Percentiles rank a stretch among this genome's conserved stretches.
Evolutionary conservation across 352 stramenopile genomes (phyloP).

Genomic region (Phytophthora cactorum): DNA sequence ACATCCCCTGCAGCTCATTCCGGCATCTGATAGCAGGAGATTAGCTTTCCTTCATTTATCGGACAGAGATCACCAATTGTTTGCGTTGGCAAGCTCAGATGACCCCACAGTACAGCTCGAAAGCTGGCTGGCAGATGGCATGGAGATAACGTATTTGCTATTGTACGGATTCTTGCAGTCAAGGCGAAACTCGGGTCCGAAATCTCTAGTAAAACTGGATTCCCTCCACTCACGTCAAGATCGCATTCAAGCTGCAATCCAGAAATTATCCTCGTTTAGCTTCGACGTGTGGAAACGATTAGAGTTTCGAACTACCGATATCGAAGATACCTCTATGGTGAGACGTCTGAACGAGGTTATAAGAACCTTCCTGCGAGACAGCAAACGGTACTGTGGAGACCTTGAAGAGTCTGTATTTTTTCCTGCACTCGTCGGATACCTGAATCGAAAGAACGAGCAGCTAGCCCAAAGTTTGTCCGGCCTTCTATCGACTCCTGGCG

Average conservation of each 20-base stretch:
- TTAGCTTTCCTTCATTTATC: constrained; percentile 23
- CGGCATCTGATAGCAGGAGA: constrained; percentile 25
- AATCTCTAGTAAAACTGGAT: constrained; percentile 24
- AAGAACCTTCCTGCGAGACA: constrained; percentile 14
- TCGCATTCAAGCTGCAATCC: constrained; percentile 23
- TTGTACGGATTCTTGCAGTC: constrained; percentile 29
- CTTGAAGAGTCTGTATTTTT: constrained; percentile 23
- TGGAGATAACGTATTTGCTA: constrained; percentile 28
- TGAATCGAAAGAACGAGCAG: constrained; percentile 17
- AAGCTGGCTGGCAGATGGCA: constrained; percentile 25
- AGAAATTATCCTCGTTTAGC: constrained; percentile 28
- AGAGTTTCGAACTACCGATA: constrained; percentile 23
- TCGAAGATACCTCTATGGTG: constrained; percentile 24
- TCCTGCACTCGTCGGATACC: constrained; percentile 18
- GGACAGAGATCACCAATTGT: constrained; percentile 28
- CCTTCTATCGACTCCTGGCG: neutral
- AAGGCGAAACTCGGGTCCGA: constrained; percentile 16
- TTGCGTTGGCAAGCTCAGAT: constrained; percentile 8
- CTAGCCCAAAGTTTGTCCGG: constrained; percentile 21
- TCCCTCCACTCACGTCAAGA: constrained; percentile 9
- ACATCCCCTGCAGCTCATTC: constrained; percentile 21
- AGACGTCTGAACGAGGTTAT: constrained; percentile 21
- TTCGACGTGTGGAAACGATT: constrained; percentile 35
- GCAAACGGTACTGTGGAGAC: constrained; percentile 8
- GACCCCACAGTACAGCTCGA: constrained; percentile 11